Percentiles rank a stretch among this genome's conserved stretches.
phyloP scores from a whole-genome alignment of 2,329 filamentous ascomycete genomes.

The Rachicladosporium sp. region DNA sequence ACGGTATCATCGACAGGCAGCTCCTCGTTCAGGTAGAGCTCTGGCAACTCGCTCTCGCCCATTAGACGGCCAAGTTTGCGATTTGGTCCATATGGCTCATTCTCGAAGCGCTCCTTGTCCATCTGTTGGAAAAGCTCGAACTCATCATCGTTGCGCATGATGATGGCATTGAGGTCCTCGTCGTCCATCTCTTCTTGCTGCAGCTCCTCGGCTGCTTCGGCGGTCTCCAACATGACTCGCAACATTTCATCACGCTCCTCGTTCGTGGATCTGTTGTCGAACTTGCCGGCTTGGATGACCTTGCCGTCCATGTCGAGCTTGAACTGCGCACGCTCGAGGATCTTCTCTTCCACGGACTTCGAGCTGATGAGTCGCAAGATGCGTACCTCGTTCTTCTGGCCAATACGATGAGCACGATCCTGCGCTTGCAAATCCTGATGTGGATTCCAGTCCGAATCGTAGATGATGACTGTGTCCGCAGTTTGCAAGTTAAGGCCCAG shows the following conservation, averaged over 20 bases:
- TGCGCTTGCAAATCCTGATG: conserved; percentile 98
- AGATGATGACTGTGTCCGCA: conserved; percentile 97
- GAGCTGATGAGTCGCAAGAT: conserved; percentile 92
- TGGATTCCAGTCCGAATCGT: conserved; percentile 99
- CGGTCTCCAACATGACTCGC: conserved; percentile 78
- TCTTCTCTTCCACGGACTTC: conserved; percentile 97
- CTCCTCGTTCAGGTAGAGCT: conserved; percentile 84
- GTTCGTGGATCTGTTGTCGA: conserved; percentile 98
- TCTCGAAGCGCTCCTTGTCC: conserved; percentile 59
- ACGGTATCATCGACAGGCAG: conserved; percentile 62
- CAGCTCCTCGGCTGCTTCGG: conserved; percentile 53
- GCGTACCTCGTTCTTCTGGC: conserved; percentile 97
- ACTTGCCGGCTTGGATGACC: conserved; percentile 97
- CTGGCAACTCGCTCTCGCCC: conserved; percentile 75
- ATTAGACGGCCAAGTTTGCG: conserved; percentile 68
- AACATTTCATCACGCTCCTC: conserved; percentile 96
- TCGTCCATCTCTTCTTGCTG: conserved; percentile 98
- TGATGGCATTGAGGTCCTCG: conserved; percentile 87
- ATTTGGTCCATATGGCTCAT: conserved; percentile 59
- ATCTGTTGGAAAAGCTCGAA: conserved; percentile 66
- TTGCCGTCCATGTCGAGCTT: conserved; percentile 99
- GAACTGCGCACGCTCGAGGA: conserved; percentile 88
- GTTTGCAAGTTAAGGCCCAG: conserved; percentile 94
- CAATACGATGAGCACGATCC: conserved; percentile 99
- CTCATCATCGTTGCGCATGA: conserved; percentile 79